Conservation (phyloP, 139 green algal genomes). For the Eudorina sp. region DNA sequence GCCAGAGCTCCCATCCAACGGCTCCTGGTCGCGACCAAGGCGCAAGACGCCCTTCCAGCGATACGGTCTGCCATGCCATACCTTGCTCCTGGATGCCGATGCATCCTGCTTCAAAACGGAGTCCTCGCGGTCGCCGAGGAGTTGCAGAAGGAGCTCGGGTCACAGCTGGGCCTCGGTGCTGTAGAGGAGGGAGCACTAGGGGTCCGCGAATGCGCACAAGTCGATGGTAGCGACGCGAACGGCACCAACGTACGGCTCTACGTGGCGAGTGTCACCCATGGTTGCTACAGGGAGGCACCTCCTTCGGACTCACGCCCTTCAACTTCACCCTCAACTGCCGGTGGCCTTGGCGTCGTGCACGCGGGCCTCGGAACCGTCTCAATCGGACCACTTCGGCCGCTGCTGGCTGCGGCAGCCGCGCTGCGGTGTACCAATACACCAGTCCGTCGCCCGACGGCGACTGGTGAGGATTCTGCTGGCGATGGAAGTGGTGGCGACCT, state of each 20-base stretch:
- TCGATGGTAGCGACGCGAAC: neutral
- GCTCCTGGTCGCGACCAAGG: slow-evolving; percentile 2
- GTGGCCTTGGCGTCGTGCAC: slow-evolving; percentile 40
- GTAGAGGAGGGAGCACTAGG: too few relatives aligned
- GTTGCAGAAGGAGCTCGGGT: neutral
- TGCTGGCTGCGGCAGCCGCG: neutral
- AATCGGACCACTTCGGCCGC: slow-evolving; percentile 24
- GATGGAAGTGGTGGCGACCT: neutral
- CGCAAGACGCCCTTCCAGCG: neutral
- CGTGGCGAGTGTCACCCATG: slow-evolving; percentile 51
- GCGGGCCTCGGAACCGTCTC: slow-evolving; percentile 27
- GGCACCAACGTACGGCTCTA: slow-evolving; percentile 7
- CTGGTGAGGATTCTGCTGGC: too few relatives aligned
- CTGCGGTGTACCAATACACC: too few relatives aligned
- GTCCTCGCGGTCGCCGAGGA: slow-evolving; percentile 47
- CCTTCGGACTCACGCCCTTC: neutral
- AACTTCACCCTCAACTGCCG: neutral
- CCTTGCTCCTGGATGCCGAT: neutral
- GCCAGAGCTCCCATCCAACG: neutral
- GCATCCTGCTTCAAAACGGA: slow-evolving; percentile 62
- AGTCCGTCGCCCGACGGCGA: neutral
- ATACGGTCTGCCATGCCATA: slow-evolving; percentile 27
- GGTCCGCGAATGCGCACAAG: too few relatives aligned
- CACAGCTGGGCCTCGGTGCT: neutral
- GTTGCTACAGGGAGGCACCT: slow-evolving; percentile 30